Evolutionary conservation across 1,284 basidiomycete genomes (phyloP).

Genomic region (Leccinum insigne): DNA sequence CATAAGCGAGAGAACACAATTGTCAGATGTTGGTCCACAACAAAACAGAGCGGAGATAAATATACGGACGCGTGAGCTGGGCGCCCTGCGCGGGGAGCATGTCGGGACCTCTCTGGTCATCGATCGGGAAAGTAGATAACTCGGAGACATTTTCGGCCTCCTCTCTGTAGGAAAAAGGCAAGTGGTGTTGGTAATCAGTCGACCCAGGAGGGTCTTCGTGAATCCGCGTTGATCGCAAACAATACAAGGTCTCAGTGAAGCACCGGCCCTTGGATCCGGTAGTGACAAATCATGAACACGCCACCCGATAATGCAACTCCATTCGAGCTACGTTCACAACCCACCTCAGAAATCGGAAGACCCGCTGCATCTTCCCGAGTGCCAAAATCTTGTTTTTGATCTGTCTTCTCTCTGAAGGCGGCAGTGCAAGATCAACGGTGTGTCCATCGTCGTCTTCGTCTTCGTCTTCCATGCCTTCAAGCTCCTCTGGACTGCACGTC

Average conservation of each 20-base stretch:
- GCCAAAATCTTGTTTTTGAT: slow-evolving; percentile 76
- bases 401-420: slow-evolving; percentile 52
- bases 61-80: slow-evolving; percentile 79
- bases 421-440: slow-evolving; percentile 36
- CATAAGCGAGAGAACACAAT: not conserved
- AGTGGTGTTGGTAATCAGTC: not conserved
- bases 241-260: not conserved
- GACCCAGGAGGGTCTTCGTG: not conserved
- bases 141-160: slow-evolving; percentile 95
- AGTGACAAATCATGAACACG: not conserved
- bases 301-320: not conserved
- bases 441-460: slow-evolving; percentile 31
- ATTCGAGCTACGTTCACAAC: slow-evolving; percentile 23
- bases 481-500: slow-evolving; percentile 94
- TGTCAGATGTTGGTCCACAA: not conserved
- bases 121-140: slow-evolving; percentile 61
- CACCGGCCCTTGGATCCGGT: not conserved
- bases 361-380: slow-evolving; percentile 89
- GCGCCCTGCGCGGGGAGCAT: slow-evolving; percentile 57
- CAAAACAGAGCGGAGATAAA: not conserved
- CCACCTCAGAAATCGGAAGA: slow-evolving; percentile 87
- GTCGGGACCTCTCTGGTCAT: slow-evolving; percentile 44
- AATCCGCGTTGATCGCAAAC: not conserved
- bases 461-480: slow-evolving; percentile 64
- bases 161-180: slow-evolving; percentile 58